Evolutionary conservation across 441 rosid genomes (phyloP).

Genomic region (Adansonia madagascariensis): DNA sequence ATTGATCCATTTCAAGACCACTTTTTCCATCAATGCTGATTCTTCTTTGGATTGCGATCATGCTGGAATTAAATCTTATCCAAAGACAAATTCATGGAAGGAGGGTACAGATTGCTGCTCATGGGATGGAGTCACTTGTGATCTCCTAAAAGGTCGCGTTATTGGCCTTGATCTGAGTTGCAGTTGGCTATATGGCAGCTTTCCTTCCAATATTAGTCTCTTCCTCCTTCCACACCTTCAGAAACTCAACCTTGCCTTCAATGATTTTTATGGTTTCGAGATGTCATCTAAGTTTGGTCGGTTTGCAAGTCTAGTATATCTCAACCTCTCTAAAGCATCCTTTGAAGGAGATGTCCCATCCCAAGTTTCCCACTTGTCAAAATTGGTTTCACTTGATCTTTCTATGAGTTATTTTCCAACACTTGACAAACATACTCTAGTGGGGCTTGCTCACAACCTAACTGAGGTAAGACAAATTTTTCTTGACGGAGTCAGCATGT

Average conservation of each 20-base stretch:
- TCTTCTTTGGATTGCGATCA: no score
- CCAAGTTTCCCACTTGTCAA: constrained; percentile 16
- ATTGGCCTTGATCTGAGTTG: no score
- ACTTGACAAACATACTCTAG: no score
- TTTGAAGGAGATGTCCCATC: background rate
- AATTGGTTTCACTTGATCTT: constrained; percentile 2
- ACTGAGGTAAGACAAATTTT: background rate
- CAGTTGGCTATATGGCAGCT: no score
- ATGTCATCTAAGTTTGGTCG: background rate
- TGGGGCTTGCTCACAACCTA: background rate
- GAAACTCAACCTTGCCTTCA: background rate
- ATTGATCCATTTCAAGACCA: constrained; percentile 4
- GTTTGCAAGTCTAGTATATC: background rate
- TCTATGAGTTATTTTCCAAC: background rate
- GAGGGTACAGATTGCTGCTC: no score
- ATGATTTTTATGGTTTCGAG: background rate
- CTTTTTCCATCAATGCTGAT: background rate
- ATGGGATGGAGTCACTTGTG: no score
- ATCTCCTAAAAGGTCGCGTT: no score
- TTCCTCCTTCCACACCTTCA: background rate
- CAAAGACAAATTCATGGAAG: no score
- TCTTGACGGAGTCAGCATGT: constrained; percentile 8
- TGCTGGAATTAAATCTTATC: background rate
- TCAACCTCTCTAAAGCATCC: background rate
- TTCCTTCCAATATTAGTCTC: background rate